Evolutionary conservation across 1,284 basidiomycete species (phyloP), one percentile per base, ranked within the genome.

Genomic region (Anthracocystis setariae): DNA sequence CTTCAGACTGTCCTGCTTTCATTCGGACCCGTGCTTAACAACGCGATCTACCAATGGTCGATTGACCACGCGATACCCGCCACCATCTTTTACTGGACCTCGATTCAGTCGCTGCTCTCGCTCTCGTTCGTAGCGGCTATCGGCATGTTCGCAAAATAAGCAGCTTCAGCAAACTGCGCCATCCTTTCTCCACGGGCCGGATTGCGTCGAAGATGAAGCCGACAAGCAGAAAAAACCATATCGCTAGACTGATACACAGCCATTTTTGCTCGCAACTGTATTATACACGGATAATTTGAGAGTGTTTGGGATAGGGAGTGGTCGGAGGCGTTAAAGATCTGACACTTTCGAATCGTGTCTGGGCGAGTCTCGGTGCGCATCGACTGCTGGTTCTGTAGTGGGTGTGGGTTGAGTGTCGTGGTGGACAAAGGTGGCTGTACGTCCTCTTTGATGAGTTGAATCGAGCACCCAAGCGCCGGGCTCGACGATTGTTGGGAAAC

Each of bases 401-500:
- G 38, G 21, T 13, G 46, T 13, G 2, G 52, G 20, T 4, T 46
- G 18, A 10, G 44, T 29, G n/a, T 53, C 57, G 32, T 67, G 52
- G 32, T 67, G 52, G 7, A 62, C 54, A 48, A 71, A 65, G 10
- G 63, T 71, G 2, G 58, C 49, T 13, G 60, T 46, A 32, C 56
- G 46, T 33, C 65, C 65, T n/a, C 72, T 59, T 44, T 76, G 74
- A 21, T 61, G 55, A 5, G 48, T 64, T 15, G 49, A 47, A 25
- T 76, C 74, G 27, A 76, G 20, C 8, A 51, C 55, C 56, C 62
- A 72, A 23, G 73, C 60, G 9, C 73, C 74, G 3, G 74, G 74
- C 53, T 76, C 74, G 20, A 67, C 50, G 15, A 75, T 25, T 9
- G 57, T 59, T 2, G 74, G 74, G 49, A 52, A 76, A 15, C 74